Evolutionary conservation across 2,329 filamentous ascomycete species (phyloP), one percentile per base, ranked within the genome.

Genomic region (Macroventuria anomochaeta): DNA sequence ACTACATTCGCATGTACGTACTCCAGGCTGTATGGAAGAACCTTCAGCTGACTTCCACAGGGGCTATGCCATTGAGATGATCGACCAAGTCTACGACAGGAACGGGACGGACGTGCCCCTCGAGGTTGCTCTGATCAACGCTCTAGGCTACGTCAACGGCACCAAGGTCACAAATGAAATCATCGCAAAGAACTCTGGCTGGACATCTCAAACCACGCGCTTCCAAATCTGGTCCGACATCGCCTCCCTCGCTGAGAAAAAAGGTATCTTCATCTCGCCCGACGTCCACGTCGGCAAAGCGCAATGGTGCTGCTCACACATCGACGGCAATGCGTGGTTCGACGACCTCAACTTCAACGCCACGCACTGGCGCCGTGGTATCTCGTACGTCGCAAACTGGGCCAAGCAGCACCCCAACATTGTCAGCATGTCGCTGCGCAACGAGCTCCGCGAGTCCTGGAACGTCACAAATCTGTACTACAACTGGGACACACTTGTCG

Each of bases 261-360:
- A 69, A 23, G 65, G 67, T 25, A 63, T 71, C 34, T 67, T 70
- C 44, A 67, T 72, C 40, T 64, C 61, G 13, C 69, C 69, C 7
- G 69, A 72, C 40, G 69, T 71, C 11, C 68, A 71, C 54, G 62
- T 58, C 4, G 67, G 66, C 20, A 70, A 68, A 44, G 68, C 68
- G 17, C 61, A 70, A 58, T 72, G 69, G 69, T 72, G 69, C 59
- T 72, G 69, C 56, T 69, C 65, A 8, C 62, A 67, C 52, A 63
- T 55, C 25, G 83, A 86, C 64, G 83, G 83, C 34, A 85, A 84
- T 65, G 82, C 82, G 34, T 86, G 83, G 83, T 85, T 85, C 68
- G 79, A 79, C 61, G 66, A 71, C 12, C 68, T 74, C 44, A 82
- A 84, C 71, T 86, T 86, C 71, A 76, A 83, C 63, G 82, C 81